Evolutionary conservation across 441 rosid genomes (phyloP), one percentile per base, ranked within the genome.

Genomic region (Metrosideros polymorpha): DNA sequence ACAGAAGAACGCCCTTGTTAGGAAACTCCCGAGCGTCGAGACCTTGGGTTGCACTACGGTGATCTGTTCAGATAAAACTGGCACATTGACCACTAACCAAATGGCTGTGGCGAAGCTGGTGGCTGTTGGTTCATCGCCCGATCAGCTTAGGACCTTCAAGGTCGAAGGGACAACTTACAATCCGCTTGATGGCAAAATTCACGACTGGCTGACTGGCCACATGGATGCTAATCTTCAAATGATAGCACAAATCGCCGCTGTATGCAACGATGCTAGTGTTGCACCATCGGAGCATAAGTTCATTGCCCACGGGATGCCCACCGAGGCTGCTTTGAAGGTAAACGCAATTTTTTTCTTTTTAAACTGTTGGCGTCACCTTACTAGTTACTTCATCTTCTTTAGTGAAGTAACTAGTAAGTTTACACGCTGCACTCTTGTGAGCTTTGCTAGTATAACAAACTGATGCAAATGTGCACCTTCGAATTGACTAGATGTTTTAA

Each of bases 31-130:
- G 0, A 92, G 93, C 43, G 93, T 92, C 47, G 93, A 92, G 87
- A 92, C 93, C 7, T 82, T 92, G 84, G 93, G 93, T 5, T 92
- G 93, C 85, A 91, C 93, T 0, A 92, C 93, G 45, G 93, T 92
- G 86, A 92, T 92, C 75, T 92, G 93, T 66, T 92, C 93, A 35
- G 93, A 92, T 57, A 92, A 92, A 75, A 92, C 93, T 2, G 93
- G 93, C 51, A 92, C 93, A 51, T 85, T 92, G 90, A 92, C 93
- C 1, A 92, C 92, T 19, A 92, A 92, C 85, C 93, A 92, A 89
- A 92, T 92, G 93, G 90, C 93, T 0, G 93, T 90, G 57, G 57
- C 90, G 9, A 89, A 85, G 84, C 91, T 92, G 84, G 91, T 91
- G 4, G 91, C 92, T 53, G 86, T 91, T 88, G 93, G 92, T 49